Conservation (phyloP, 352 stramenopile genomes). For the Phytophthora cajani region DNA sequence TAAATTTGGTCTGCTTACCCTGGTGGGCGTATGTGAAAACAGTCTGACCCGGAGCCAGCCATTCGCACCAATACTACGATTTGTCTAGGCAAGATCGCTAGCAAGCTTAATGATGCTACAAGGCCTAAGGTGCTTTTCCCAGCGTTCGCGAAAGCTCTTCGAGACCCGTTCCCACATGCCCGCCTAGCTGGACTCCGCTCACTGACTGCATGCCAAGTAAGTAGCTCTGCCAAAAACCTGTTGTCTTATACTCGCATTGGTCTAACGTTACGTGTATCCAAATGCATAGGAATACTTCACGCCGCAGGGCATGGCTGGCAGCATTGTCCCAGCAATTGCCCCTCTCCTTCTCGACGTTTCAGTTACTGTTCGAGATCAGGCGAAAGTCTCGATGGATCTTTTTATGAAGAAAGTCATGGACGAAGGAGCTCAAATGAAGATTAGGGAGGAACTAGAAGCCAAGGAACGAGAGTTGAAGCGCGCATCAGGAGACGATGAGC, state of each 20-base stretch:
- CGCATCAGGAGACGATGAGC: conserved; percentile 38
- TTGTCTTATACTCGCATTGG: conserved; percentile 4
- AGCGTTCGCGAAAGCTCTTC: conserved; percentile 83
- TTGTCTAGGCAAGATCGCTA: conserved; percentile 90
- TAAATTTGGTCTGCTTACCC: not conserved
- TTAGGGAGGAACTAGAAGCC: conserved; percentile 70
- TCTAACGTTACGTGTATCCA: conserved; percentile 9
- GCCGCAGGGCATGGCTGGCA: conserved; percentile 69
- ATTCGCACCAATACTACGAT: conserved; percentile 95
- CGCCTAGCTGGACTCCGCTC: conserved; percentile 86
- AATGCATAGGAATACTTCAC: conserved; percentile 73
- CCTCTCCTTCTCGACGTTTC: conserved; percentile 85
- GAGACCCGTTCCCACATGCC: conserved; percentile 90
- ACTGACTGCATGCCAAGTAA: conserved; percentile 81
- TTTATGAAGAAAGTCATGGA: conserved; percentile 87
- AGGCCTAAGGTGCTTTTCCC: conserved; percentile 90
- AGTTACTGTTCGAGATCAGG: conserved; percentile 79
- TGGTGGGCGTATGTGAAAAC: not conserved
- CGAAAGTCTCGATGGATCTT: conserved; percentile 70
- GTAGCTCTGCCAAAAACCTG: conserved; percentile 4
- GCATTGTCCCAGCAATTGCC: conserved; percentile 77
- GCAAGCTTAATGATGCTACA: conserved; percentile 86
- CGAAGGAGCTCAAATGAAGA: conserved; percentile 82
- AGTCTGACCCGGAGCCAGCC: conserved; percentile 89
- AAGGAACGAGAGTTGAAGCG: conserved; percentile 68